Evolutionary conservation across 2,329 filamentous ascomycete genomes (phyloP), one percentile per base, ranked within the genome.

Genomic region (Cladophialophora immunda): DNA sequence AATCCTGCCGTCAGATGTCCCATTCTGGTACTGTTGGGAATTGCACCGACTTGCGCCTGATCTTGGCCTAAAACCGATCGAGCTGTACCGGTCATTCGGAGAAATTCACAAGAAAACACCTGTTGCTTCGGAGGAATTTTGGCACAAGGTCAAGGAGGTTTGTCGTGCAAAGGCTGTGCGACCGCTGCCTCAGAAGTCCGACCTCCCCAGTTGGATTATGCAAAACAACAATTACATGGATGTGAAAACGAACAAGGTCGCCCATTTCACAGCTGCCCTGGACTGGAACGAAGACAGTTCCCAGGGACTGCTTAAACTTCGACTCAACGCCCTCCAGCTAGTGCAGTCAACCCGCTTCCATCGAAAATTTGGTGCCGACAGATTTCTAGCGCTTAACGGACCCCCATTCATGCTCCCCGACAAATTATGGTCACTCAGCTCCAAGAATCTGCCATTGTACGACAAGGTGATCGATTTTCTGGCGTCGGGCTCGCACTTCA

Each of bases 281-380:
- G 74, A 78, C 4, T 82, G 80, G 77, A 76, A 76, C 53, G 62
- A 72, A 8, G 67, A 75, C 38, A 61, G 68, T 3, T 75, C 79
- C 47, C 27, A 29, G 6, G 76, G 78, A 0, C 73, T 80, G 5
- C 76, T 83, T 36, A 77, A 77, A 41, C 68, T 84, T 32, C 76
- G 62, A 15, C 70, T 83, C 27, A 80, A 80, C 27, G 77, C 81
- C 0, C 70, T 83, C 1, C 80, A 78, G 58, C 68, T 77, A 4
- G 81, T 83, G 22, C 63, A 75, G 57, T 78, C 79, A 11, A 82
- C 80, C 73, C 80, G 82, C 1, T 80, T 84, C 36, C 76, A 80
- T 57, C 76, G 82, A 22, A 78, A 79, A 32, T 83, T 82, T 69
- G 82, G 82, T 4, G 78, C 78, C 4, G 81, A 83, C 73, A 75